Evolutionary conservation across 352 stramenopile genomes (phyloP).

Genomic region (Discostella stelligera): DNA sequence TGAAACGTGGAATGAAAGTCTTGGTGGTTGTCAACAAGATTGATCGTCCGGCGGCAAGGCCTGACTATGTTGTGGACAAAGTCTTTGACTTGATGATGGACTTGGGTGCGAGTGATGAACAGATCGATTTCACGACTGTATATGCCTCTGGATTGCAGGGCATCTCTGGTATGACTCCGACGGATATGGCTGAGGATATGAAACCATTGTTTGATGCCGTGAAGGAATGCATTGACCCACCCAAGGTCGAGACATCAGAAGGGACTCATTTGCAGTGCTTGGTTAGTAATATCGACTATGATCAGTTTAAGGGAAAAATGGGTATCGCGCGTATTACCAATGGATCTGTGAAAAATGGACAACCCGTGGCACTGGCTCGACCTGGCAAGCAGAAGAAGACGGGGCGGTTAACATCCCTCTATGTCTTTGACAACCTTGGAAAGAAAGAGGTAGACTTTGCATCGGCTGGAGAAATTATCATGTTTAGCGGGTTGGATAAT

Average conservation of each 20-base stretch:
- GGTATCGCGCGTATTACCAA: conserved; percentile 94
- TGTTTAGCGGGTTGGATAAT: conserved; percentile 89
- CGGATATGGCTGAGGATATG: conserved; percentile 86
- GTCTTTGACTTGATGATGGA: conserved; percentile 95
- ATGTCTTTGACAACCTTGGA: conserved; percentile 88
- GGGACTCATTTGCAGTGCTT: conserved; percentile 86
- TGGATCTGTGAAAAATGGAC: conserved; percentile 81
- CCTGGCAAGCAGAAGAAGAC: conserved; percentile 75
- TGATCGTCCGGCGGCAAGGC: conserved; percentile 92
- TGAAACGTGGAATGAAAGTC: conserved; percentile 94
- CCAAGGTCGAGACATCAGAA: conserved; percentile 83
- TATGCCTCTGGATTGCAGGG: conserved; percentile 96
- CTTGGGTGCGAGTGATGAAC: conserved; percentile 92
- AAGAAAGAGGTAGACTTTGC: conserved; percentile 87
- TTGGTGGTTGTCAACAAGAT: conserved; percentile 99
- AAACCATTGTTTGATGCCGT: conserved; percentile 95
- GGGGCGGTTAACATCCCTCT: conserved; percentile 78
- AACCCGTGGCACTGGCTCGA: conserved; percentile 68
- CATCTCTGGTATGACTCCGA: conserved; percentile 89
- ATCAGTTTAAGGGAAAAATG: conserved; percentile 97
- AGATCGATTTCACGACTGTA: conserved; percentile 97
- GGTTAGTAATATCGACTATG: conserved; percentile 95
- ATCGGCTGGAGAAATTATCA: conserved; percentile 94
- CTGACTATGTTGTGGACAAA: conserved; percentile 93
- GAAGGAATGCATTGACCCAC: conserved; percentile 89